Conservation (phyloP, 768 basidiomycete genomes). For the Amanita rubescens region DNA sequence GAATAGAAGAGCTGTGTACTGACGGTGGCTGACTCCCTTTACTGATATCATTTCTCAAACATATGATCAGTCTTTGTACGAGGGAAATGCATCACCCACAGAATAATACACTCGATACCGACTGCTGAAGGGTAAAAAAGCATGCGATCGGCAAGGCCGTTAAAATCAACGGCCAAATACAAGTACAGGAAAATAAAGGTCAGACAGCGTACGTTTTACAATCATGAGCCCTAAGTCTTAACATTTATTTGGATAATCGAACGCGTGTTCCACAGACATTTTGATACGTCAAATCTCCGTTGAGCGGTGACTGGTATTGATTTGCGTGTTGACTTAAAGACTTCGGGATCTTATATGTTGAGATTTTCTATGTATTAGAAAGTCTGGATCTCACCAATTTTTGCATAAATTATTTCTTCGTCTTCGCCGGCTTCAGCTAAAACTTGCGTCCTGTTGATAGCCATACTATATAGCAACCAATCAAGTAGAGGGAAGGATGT, state of each 20-base stretch:
- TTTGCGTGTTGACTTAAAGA: slow-evolving; percentile 56
- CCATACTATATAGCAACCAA: slow-evolving; percentile 5
- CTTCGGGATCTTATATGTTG: slow-evolving; percentile 34
- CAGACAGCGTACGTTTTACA: too few relatives aligned
- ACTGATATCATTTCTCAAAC: too few relatives aligned
- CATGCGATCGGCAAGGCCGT: too few relatives aligned
- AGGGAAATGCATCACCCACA: too few relatives aligned
- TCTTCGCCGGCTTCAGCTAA: slow-evolving; percentile 66
- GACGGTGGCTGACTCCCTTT: too few relatives aligned
- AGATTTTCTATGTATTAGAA: not conserved
- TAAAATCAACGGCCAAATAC: too few relatives aligned
- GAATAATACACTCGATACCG: too few relatives aligned
- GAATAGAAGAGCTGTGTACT: too few relatives aligned
- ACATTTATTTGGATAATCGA: not conserved
- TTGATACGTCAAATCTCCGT: slow-evolving; percentile 85
- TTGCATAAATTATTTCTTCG: slow-evolving; percentile 72
- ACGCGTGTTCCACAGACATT: slow-evolving; percentile 37
- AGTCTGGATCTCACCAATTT: slow-evolving; percentile 58
- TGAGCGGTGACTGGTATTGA: slow-evolving; percentile 92
- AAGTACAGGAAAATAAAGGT: too few relatives aligned
- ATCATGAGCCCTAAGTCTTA: slow-evolving; percentile 18
- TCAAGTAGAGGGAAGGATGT: too few relatives aligned
- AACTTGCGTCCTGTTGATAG: slow-evolving; percentile 56
- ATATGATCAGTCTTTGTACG: too few relatives aligned
- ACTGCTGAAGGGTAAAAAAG: too few relatives aligned